Base-by-base conservation (phyloP, 306 rosid species). In the apple (Malus domestica) region DNA sequence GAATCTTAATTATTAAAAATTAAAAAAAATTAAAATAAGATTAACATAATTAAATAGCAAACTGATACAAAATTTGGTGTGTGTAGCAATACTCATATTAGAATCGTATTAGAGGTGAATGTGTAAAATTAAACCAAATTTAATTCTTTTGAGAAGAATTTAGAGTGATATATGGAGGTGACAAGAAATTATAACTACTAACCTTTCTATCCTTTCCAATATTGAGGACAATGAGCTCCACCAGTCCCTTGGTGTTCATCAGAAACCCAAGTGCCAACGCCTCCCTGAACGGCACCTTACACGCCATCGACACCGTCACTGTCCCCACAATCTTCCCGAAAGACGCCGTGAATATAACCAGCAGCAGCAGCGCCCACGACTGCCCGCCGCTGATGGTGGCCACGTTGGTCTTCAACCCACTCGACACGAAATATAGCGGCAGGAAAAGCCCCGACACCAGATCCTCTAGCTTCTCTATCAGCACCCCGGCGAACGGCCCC, bases 161-260 rank as follows among this genome's bases (percentile, higher is more conserved):
- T 14, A 49, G 54, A 49, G 54, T 49, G 54, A 49, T 4, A 15
- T 27, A 46, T 4, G 52, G 51, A 4, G 54, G 18, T 46, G 27
- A 22, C 61, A 57, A 2, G 27, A 20, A 19, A 57, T 10, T 13
- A 25, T 11, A 6, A 7, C 7, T 1, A 30, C 59, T 23, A 80
- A 90, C 96, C 93, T 87, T 90, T 77, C 93, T 74, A 32, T 90
- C 96, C 82, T 84, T 90, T 82, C 96, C 96, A 57, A 90, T 90
- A 79, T 88, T 89, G 81, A 90, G 96, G 80, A 90, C 93, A 44
- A 90, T 90, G 71, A 90, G 96, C 78, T 90, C 96, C 4, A 90
- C 93, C 80, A 90, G 69, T 2, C 96, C 96, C 72, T 90, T 89
- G 49, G 96, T 90, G 84, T 89, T 90, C 96, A 90, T 90, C 60